Base-by-base conservation (phyloP, 345 rosid species). In the Dipteronia dyeriana region DNA sequence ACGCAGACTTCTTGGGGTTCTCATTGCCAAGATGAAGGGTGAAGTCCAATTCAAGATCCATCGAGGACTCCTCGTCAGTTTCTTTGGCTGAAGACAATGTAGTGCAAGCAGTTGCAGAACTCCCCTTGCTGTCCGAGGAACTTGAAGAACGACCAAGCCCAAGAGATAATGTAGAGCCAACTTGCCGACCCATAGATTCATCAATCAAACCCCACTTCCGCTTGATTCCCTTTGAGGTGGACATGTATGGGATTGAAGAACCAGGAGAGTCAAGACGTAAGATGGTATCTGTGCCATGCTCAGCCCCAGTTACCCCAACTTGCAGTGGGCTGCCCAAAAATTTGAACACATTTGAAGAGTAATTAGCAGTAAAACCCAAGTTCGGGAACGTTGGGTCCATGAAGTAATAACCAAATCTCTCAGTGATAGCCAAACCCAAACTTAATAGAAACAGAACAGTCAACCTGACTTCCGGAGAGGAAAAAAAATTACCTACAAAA, bases 91-190 rank as follows among this genome's bases (percentile, higher is more conserved):
- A 90, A 70, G 97, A 92, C 76, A 85, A 80, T 49, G 87, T 81
- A 56, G 92, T 88, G 82, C 90, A 88, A 81, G 87, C 94, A 79
- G 97, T 91, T 63, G 87, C 89, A 1, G 97, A 88, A 82, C 98
- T 94, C 63, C 88, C 97, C 84, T 92, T 92, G 82, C 97, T 94
- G 80, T 96, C 97, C 6, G 99, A 94, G 63, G 99, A 94, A 83
- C 98, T 92, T 13, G 94, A 73, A 5, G 95, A 78, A 57, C 81
- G 85, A 57, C 97, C 94, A 17, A 96, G 83, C 73, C 95, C 90
- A 74, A 94, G 97, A 63, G 89, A 90, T 69, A 94, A 86, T 22
- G 89, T 84, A 34, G 95, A 86, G 78, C 90, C 94, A 84, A 75
- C 86, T 83, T 85, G 81, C 62, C 73, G 83, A 73, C 49, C 80